Conservation (phyloP, 2,329 filamentous ascomycete species). For the Ascochyta lentis region DNA sequence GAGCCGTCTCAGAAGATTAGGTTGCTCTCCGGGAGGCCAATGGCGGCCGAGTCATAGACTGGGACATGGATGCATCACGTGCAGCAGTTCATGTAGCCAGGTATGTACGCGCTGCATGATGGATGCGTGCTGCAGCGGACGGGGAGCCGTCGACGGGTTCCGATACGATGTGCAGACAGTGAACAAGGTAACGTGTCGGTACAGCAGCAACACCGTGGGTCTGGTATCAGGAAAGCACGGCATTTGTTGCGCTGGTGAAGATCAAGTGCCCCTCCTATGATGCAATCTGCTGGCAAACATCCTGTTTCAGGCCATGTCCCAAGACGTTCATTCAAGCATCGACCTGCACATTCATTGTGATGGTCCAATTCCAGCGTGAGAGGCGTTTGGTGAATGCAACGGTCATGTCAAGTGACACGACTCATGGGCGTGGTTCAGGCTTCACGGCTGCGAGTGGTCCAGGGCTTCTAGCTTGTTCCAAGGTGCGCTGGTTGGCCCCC, state of each 20-base stretch:
- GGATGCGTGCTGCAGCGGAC: constrained; percentile 18
- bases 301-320: constrained; percentile 14
- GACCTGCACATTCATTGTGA: constrained; percentile 1
- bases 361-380: not conserved
- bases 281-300: constrained; percentile 28
- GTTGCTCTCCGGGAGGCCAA: constrained; percentile 10
- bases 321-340: constrained; percentile 7
- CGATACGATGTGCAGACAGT: constrained; percentile 22
- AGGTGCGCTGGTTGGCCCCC: constrained; percentile 38
- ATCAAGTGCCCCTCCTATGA: constrained; percentile 27
- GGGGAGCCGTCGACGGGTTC: constrained; percentile 15
- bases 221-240: constrained; percentile 27
- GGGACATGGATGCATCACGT: constrained; percentile 27
- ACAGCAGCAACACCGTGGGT: constrained; percentile 22
- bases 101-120: constrained; percentile 21
- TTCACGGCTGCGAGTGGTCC: constrained; percentile 22
- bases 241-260: constrained; percentile 20
- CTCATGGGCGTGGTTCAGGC: constrained; percentile 25
- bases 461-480: constrained; percentile 46
- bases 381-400: constrained; percentile 1
- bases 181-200: constrained; percentile 20
- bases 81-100: constrained; percentile 20
- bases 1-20: constrained; percentile 12
- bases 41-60: constrained; percentile 12
- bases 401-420: constrained; percentile 29